Evolutionary conservation across 306 rosid genomes (phyloP), one percentile per base, ranked within the genome.

Genomic region (Vigna trinervia): DNA sequence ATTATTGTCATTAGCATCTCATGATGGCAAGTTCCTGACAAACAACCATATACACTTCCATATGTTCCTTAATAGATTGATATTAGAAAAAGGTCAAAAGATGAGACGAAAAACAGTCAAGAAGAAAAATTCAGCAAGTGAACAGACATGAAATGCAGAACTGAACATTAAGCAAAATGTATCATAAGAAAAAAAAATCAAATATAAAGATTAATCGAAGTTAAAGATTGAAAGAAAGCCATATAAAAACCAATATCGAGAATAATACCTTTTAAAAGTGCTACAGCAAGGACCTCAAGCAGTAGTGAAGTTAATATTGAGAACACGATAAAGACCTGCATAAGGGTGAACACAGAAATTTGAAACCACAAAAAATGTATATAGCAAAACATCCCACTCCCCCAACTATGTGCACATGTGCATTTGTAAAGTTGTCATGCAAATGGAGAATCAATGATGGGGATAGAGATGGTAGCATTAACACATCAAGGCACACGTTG

Each of bases 271-370:
- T 84, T 91, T 13, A 96, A 84, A 38, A 86, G 57, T 81, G 91
- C 80, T 56, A 96, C 75, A 3, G 89, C 85, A 82, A 92, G 22
- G 78, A 93, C 85, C 86, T 92, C 94, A 68, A 92, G 82, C 43
- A 96, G 87, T 57, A 96, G 84, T 1, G 99, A 88, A 26, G 58
- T 66, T 19, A 79, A 70, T 52, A 88, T 28, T 77, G 98, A 89
- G 88, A 88, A 96, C 83, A 86, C 59, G 22, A 88, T 88, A 80
- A 96, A 96, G 70, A 89, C 97, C 99, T 95, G 97, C 87, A 89
- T 23, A 76, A 54, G 59, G 72, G 53, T 36, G 17, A 51, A 72
- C 17, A 52, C 20, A 71, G 54, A 82, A 23, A 59, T 65, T 58
- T 78, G 65, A 82, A 70, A 75, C 76, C 38, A 36, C 26, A 54